A percentile compares a stretch with the other conserved stretches of the same genome.
Evolutionary conservation across 2,329 filamentous ascomycete species (phyloP).

Genomic region (Beauveria sp.): DNA sequence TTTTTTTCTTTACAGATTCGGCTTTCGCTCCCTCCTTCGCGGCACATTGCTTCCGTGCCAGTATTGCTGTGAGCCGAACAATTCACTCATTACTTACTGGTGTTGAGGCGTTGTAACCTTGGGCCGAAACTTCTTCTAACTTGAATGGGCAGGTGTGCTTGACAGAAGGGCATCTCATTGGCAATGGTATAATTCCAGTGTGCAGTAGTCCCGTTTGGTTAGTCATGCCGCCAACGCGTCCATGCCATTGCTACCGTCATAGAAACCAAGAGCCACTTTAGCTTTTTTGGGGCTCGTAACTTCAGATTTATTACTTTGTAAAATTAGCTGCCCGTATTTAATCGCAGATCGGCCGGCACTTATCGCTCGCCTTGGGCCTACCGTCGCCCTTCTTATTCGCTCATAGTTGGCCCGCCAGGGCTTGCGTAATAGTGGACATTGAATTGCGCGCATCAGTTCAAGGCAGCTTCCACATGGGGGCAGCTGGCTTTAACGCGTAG

Average conservation of each 20-base stretch:
- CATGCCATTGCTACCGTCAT: neutral
- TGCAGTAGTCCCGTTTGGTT: neutral
- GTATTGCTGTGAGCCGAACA: neutral
- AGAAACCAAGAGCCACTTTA: neutral
- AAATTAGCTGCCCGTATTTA: too few species aligned
- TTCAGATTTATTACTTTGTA: neutral
- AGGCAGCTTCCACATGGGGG: too few species aligned
- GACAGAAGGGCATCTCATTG: neutral
- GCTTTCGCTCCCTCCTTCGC: neutral
- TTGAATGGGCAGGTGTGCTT: neutral
- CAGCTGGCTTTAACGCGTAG: too few species aligned
- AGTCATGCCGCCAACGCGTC: neutral
- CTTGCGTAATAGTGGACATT: neutral
- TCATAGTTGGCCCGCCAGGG: neutral
- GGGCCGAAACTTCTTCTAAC: neutral
- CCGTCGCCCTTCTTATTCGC: neutral
- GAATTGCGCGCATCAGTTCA: neutral
- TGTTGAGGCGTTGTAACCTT: neutral
- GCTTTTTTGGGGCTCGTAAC: neutral
- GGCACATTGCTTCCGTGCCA: neutral
- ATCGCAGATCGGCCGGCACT: neutral
- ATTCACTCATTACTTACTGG: too few species aligned
- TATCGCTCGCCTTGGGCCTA: neutral
- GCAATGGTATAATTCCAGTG: neutral
- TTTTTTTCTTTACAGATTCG: neutral